Evolutionary conservation across 495 filamentous ascomycete species (phyloP), one percentile per base, ranked within the genome.

Genomic region (Evernia prunastri): DNA sequence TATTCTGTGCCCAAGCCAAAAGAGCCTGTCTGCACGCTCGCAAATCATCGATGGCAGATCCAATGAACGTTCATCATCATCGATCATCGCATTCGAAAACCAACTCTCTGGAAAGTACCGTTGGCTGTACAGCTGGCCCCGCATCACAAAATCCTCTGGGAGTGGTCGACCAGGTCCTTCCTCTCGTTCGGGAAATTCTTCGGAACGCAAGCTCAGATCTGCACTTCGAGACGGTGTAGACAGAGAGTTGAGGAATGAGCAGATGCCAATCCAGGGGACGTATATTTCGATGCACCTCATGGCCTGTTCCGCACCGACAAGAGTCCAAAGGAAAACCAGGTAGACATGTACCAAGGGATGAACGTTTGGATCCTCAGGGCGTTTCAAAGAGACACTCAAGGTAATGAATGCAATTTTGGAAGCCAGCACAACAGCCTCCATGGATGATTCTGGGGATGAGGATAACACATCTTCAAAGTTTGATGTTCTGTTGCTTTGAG

Each of bases 61-160:
- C 25, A 89, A 79, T 42, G 83, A 81, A 27, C 89, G 84, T 63
- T 90, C 88, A 27, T 94, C 89, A 42, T 94, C 89, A 60, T 92
- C 90, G 9, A 87, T 81, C 65, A 82, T 82, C 18, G 85, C 82
- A 59, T 82, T 80, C 5, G 79, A 72, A 69, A 96, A 96, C 80
- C 87, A 96, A 3, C 76, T 72, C 1, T 76, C 66, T 0, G 90
- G 89, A 61, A 86, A 94, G 63, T 91, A 89, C 13, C 75, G 70
- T 49, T 85, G 80, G 6, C 82, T 83, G 20, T 36, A 71, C 5
- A 86, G 70, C 25, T 92, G 81, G 0, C 92, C 94, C 8, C 88
- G 82, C 61, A 96, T 84, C 0, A 86, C 78, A 64, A 85, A 96
- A 66, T 98, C 94, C 66, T 97, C 94, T 0, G 90, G 86, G 0